Evolutionary conservation across 768 basidiomycete genomes (phyloP), one percentile per base, ranked within the genome.

Genomic region (Trametes meyenii): DNA sequence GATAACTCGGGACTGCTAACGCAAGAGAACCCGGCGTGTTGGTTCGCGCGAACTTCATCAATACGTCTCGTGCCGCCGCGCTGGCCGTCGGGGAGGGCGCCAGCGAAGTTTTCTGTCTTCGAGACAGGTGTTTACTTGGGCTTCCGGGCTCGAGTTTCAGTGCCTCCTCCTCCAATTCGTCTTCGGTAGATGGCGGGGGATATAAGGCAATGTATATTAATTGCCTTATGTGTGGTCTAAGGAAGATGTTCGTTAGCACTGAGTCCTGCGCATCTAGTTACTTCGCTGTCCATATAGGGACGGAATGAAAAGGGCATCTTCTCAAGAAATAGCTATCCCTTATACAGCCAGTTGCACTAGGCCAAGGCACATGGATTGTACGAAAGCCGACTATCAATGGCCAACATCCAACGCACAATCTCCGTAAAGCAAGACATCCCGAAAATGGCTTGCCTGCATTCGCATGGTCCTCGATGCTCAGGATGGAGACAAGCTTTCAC

Each of bases 131-230:
- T 52, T 77, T 78, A 69, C 66, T 61, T 16, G 75, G 78, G 0
- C 76, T 75, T 0, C 62, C 70, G 13, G 70, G 71, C 16, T 61
- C 36, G 14, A 39, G 68, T 66, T n/a, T 62, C 23, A 42, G 17
- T n/a, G 42, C 57, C n/a, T 63, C 67, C 8, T 69, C 71, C 23
- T 70, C 70, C 16, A 67, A 64, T 13, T 70, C 65, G 43, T 54
- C 59, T 11, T 50, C 57, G 50, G 71, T 69, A 3, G 66, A 59
- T 0, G 71, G 71, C 6, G 81, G 76, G 6, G 87, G 81, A 64
- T 87, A 87, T 21, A 92, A 78, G n/a, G 87, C 79, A 38, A 91
- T 84, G 70, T 85, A 92, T 24, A 90, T 73, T 14, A 90, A 75
- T 55, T 89, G 88, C 39, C 87, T 80, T 49, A 92, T 72, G 66